Base-by-base conservation (phyloP, 805 yeast species). In the Starmera amethionina region DNA sequence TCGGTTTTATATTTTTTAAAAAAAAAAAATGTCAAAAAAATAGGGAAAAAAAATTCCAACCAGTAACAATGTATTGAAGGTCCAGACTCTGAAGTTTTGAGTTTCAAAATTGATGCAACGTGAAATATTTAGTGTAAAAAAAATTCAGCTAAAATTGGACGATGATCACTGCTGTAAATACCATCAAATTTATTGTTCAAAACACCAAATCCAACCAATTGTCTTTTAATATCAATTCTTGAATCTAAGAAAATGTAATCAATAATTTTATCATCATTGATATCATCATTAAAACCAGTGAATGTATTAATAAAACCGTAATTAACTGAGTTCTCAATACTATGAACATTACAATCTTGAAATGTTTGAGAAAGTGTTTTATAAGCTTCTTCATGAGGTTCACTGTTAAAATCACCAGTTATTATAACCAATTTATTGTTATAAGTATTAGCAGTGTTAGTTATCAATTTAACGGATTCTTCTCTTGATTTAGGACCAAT, bases 331-430 rank as follows among this genome's bases (percentile, higher is more conserved):
- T 42, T 46, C 19, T 49, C 55, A 38, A 60, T 48, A 10, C 55
- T 44, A 28, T 49, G 55, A 38, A 60, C 48, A 10, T 55, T 44
- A 3, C 70, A 46, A 39, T 68, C 60, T 46, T 71, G 77, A 37
- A 59, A 56, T 42, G 62, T 58, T 11, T 61, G 51, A 11, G 50
- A 42, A 4, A 60, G 47, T 31, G 74, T 61, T 43, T 65, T 63
- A 54, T 75, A 60, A 0, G 65, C 63, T 9, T 55, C 62, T 14
- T 68, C 72, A n/a, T 55, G 46, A 1, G 71, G 67, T 39, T 64
- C 60, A 31, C 78, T 67, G 49, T 78, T 78, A 58, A 78, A 72
- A 51, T 76, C 82, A 3, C 82, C 82, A 13, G 66, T 58, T n/a
- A 77, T 57, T 38, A 73, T 58, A 2, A 68, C 64, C 3, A 69